Percentiles rank a stretch among this genome's conserved stretches.
phyloP scores from a whole-genome alignment of 257 asterid species.

The Anisodus acutangulus region DNA sequence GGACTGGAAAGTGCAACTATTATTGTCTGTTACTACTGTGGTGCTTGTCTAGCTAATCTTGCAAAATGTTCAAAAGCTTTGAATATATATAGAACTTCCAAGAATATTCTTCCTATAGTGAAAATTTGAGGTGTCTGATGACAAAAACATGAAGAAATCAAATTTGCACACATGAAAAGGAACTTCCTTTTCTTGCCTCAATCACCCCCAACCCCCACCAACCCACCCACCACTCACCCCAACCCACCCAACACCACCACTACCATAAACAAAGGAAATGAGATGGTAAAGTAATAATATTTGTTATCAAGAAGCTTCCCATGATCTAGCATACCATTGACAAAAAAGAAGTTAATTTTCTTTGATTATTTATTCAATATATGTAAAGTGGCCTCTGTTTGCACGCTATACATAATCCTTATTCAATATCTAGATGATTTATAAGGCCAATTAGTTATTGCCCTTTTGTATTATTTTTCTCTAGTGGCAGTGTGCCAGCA shows the following conservation, averaged over 20 bases:
- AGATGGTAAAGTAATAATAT: background rate
- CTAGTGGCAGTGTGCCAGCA: too few relatives aligned
- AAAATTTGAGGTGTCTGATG: background rate
- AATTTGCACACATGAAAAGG: background rate
- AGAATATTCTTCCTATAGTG: background rate
- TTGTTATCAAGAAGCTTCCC: background rate
- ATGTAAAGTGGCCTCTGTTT: slow-evolving; percentile 8
- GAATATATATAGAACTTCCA: background rate
- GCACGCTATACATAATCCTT: background rate
- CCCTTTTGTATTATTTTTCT: background rate
- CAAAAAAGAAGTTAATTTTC: background rate
- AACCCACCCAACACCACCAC: too few relatives aligned
- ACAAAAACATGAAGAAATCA: background rate
- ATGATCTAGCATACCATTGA: slow-evolving; percentile 4
- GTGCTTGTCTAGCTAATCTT: slow-evolving; percentile 11
- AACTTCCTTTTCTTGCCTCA: background rate
- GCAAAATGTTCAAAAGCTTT: background rate
- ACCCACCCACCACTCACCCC: too few relatives aligned
- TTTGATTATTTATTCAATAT: background rate
- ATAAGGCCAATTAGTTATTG: background rate
- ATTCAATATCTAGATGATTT: background rate
- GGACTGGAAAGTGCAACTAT: background rate
- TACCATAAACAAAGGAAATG: background rate
- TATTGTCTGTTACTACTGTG: background rate
- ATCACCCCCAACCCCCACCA: background rate